phyloP scores from a whole-genome alignment of 2,329 filamentous ascomycete genomes.

The Calonectria pauciramosa region DNA sequence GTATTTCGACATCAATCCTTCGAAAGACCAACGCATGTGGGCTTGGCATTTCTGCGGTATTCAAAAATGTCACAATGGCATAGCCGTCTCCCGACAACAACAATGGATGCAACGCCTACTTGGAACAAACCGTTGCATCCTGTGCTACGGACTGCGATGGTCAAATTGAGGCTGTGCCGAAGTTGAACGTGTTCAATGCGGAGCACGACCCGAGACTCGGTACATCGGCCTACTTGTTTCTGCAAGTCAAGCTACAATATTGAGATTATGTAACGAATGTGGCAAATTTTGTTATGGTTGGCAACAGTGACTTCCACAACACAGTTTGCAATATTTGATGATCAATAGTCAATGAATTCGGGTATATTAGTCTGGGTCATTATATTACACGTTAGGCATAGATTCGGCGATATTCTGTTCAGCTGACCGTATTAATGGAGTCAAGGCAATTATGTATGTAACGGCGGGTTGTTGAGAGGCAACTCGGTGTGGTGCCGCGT shows the following conservation, averaged over 20 bases:
- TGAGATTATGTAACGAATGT: background rate
- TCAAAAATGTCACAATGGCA: no score
- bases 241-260: background rate
- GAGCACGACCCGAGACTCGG: no score
- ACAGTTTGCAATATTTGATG: background rate
- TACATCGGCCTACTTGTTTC: background rate
- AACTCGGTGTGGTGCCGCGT: background rate
- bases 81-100: no score
- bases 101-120: no score
- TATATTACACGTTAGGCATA: background rate
- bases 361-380: background rate
- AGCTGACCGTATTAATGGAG: fast-evolving
- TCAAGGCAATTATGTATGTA: background rate
- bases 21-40: no score
- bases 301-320: no score
- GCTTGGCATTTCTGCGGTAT: no score
- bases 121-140: no score
- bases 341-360: background rate
- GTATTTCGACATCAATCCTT: background rate
- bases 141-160: no score
- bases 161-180: no score
- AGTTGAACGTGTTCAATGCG: background rate
- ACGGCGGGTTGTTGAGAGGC: background rate
- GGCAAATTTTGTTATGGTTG: background rate
- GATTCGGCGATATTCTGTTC: background rate